A percentile compares a stretch with the other conserved stretches of the same genome.
phyloP scores from a whole-genome alignment of 2,329 filamentous ascomycete genomes.

The Trichothecium roseum region DNA sequence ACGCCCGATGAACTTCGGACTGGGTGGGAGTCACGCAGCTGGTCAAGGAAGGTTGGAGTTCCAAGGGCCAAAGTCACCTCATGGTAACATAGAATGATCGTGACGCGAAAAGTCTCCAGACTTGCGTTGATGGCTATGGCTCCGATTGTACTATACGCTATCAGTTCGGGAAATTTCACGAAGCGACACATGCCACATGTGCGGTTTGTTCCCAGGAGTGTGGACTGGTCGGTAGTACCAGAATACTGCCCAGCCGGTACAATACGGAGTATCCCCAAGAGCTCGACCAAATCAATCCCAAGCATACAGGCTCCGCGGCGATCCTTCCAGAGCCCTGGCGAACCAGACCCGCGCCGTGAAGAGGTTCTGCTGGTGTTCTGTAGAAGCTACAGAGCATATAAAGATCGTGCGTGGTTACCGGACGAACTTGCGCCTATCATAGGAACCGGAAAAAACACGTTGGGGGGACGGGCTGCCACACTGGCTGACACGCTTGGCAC shows the following conservation, averaged over 20 bases:
- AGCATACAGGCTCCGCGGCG: constrained; percentile 4
- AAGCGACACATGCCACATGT: no score
- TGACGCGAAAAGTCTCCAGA: no score
- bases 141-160: no score
- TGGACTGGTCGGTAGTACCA: constrained; percentile 4
- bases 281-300: constrained; percentile 12
- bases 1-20: no score
- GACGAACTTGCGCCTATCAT: constrained; percentile 41
- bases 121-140: no score
- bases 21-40: no score
- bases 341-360: constrained; percentile 4
- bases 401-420: constrained; percentile 38
- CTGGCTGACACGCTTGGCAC: constrained; percentile 51
- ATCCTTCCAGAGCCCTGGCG: constrained; percentile 1
- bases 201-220: constrained; percentile 21
- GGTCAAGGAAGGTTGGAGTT: no score
- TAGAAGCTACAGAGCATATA: constrained; percentile 37
- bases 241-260: constrained; percentile 4
- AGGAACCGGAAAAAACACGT: constrained; percentile 31
- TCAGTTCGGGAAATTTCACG: no score
- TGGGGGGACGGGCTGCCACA: constrained; percentile 47
- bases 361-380: constrained; percentile 4
- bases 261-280: constrained; percentile 4
- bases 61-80: no score
- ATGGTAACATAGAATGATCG: no score